Base-by-base conservation (phyloP, 495 filamentous ascomycete genomes). In the Aspergillus nidulans region DNA sequence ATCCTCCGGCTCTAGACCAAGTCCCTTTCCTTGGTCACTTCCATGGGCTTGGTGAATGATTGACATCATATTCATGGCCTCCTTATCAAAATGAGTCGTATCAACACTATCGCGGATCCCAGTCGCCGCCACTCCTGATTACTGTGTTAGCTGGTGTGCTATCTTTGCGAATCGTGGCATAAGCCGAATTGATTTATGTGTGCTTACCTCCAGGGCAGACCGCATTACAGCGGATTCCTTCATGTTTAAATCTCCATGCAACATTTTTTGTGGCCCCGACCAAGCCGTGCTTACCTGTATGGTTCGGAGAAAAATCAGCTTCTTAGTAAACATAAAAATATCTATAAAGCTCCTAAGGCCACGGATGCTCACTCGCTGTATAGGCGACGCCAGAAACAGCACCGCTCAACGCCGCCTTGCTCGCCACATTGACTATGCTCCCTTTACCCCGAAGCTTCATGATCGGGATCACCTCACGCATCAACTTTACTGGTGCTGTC, bases 391-490 rank as follows among this genome's bases (percentile, higher is more conserved):
- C 50, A 23, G 50, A 2, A 4, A 34, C 39, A 1, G 39, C 50
- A 18, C 50, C 50, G 15, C 50, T 44, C 3, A 34, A 13, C 6
- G 15, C 50, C 4, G 50, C 50, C 25, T 44, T 43, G 25, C 50
- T 53, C 1, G 39, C 15, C 2, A 44, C 25, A 53, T 53, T 53
- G 4, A 53, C 50, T 34, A 53, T 53, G 23, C 39, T 44, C n/a
- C 50, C 50, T 3, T 8, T 30, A 15, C 20, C 34, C 23, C 20
- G 24, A 13, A 13, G 1, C 12, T n/a, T 12, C 50, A 53, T 53
- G 13, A 32, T 2, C 0, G 23, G 39, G 12, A 53, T 30, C 12
- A 44, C 50, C 25, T 28, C 50, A 0, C 38, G 50, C 39, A 44
- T 53, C 24, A 53, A 10, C 50, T 21, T 43, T 7, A 53, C 50